Evolutionary conservation across 164 flowering plant genomes (phyloP).

Genomic region (Stephania japonica): DNA sequence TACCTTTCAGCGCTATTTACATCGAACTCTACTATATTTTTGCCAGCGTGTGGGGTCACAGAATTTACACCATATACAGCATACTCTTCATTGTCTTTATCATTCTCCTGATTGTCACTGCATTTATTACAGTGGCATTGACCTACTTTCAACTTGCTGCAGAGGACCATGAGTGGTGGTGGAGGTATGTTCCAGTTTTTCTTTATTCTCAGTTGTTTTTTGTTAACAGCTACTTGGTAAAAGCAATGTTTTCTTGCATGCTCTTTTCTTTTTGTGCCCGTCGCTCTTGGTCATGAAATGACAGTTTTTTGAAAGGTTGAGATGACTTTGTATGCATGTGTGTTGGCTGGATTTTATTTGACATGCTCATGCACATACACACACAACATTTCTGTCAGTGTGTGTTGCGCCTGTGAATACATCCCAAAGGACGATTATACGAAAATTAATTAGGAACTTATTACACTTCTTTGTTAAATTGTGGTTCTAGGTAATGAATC

Average conservation of each 20-base stretch:
- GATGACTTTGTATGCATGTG: background rate
- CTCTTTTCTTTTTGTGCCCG: background rate
- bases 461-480: background rate
- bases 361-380: background rate
- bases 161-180: constrained; percentile 49
- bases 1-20: constrained; percentile 43
- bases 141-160: constrained; percentile 44
- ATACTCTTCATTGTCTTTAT: constrained; percentile 40
- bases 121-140: constrained; percentile 39
- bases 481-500: background rate
- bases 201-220: background rate
- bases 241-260: background rate
- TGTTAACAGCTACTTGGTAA: background rate
- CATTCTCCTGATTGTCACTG: constrained; percentile 38
- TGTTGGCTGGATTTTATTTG: background rate
- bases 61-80: constrained; percentile 40
- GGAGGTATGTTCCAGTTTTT: constrained; percentile 26
- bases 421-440: too few species aligned
- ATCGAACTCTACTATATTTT: constrained; percentile 41
- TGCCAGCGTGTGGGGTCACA: constrained; percentile 44
- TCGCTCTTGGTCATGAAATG: background rate
- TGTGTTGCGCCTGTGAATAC: too few species aligned
- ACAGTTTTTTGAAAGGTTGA: background rate
- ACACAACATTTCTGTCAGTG: background rate
- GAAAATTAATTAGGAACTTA: too few species aligned